These are phyloP conservation scores for Solanum appendiculatum DNA, from an alignment of 257 asterid species.

Conservation along the genomic window DNA sequence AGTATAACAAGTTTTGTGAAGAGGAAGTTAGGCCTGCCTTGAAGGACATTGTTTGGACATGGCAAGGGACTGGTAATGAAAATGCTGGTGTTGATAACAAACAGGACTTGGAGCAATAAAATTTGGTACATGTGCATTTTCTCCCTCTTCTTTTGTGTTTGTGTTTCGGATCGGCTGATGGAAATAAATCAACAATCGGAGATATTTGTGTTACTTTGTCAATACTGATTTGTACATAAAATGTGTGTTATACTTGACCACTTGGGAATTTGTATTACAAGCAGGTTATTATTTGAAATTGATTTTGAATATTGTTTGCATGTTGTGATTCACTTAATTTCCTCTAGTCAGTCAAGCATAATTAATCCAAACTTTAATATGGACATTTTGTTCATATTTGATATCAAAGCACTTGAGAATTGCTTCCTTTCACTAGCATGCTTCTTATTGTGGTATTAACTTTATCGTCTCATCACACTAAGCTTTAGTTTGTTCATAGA, in stretches of 20 bases:
- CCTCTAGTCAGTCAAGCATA: neutral
- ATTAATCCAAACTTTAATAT: neutral
- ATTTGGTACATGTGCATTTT: neutral
- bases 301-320: neutral
- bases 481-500: too few relatives aligned
- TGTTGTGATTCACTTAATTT: neutral
- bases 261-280: neutral
- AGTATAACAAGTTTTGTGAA: slow-evolving; percentile 45
- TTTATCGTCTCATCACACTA: too few relatives aligned
- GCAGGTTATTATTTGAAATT: neutral
- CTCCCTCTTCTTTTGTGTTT: neutral
- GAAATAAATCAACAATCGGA: slow-evolving; percentile 6
- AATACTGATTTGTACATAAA: slow-evolving; percentile 1
- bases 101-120: neutral
- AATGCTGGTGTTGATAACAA: neutral
- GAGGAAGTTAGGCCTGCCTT: slow-evolving; percentile 53
- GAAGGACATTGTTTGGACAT: slow-evolving; percentile 29
- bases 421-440: neutral
- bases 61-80: neutral
- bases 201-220: slow-evolving; percentile 14
- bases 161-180: neutral
- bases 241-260: neutral
- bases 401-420: neutral
- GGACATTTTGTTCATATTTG: neutral
- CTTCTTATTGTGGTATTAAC: too few relatives aligned